phyloP scores from a whole-genome alignment of 306 rosid species.

The Arachis hypogaea region DNA sequence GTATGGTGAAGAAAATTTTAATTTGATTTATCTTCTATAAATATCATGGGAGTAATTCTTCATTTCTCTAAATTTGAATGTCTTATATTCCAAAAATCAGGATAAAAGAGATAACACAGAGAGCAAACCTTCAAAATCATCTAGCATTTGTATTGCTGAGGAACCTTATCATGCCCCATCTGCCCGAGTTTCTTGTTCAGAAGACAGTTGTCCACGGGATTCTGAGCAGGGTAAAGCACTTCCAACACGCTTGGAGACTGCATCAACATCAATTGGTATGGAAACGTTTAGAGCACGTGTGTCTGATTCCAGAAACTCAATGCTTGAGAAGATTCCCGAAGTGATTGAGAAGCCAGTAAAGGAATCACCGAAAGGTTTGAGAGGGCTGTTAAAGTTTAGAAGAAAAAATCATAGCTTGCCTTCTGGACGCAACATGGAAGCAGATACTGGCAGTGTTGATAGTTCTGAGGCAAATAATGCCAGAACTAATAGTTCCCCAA shows the following conservation, averaged over 20 bases:
- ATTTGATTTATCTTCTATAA: slow-evolving; percentile 17
- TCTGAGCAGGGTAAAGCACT: slow-evolving; percentile 62
- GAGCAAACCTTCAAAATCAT: slow-evolving; percentile 50
- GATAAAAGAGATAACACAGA: slow-evolving; percentile 41
- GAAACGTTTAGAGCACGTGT: slow-evolving; percentile 54
- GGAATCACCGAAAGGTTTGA: slow-evolving; percentile 76
- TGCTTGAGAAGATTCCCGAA: slow-evolving; percentile 84
- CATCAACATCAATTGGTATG: slow-evolving; percentile 46
- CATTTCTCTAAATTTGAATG: slow-evolving; percentile 27
- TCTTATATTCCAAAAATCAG: slow-evolving; percentile 45
- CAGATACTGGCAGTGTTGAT: slow-evolving; percentile 49
- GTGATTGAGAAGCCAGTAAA: slow-evolving; percentile 69
- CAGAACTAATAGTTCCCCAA: slow-evolving; percentile 50
- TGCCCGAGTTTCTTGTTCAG: slow-evolving; percentile 71
- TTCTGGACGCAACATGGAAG: slow-evolving; percentile 53
- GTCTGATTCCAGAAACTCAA: slow-evolving; percentile 59
- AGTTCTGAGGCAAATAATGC: slow-evolving; percentile 56
- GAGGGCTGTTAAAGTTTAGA: slow-evolving; percentile 76
- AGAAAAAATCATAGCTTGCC: slow-evolving; percentile 72
- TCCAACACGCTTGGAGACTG: slow-evolving; percentile 46
- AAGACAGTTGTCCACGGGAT: slow-evolving; percentile 56
- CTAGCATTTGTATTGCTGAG: slow-evolving; percentile 35
- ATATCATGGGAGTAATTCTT: slow-evolving; percentile 12
- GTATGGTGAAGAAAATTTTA: slow-evolving; percentile 15
- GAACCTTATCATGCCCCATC: slow-evolving; percentile 56